Evolutionary conservation across 805 yeast species (phyloP).

Genomic region (Osmozyma mogii): DNA sequence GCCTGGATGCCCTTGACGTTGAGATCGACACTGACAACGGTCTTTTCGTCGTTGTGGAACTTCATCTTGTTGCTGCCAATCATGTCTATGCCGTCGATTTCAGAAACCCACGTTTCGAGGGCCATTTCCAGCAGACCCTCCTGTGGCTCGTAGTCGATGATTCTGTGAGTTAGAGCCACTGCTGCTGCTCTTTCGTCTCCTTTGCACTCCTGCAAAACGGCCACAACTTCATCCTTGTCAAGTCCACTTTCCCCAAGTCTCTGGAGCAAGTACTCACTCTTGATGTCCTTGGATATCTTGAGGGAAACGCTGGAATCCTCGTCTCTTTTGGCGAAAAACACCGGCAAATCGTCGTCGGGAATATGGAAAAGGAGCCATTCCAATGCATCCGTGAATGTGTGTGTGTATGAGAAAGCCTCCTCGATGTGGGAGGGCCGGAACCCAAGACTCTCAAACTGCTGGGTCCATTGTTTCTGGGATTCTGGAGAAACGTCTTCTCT

Average conservation of each 20-base stretch:
- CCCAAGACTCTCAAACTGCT: conserved; percentile 28
- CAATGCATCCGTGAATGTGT: conserved; percentile 42
- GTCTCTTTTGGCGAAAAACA: conserved; percentile 46
- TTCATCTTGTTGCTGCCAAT: conserved; percentile 46
- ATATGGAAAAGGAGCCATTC: conserved; percentile 82
- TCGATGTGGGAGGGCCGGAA: conserved; percentile 61
- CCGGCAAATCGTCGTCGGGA: conserved; percentile 91
- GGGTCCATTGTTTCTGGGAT: conserved; percentile 1
- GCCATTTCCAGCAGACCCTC: conserved; percentile 7
- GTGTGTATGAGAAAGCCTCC: conserved; percentile 62
- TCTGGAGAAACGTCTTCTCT: conserved; percentile 12
- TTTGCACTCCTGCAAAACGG: conserved; percentile 33
- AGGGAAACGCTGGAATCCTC: conserved; percentile 52
- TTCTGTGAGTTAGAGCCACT: conserved; percentile 37
- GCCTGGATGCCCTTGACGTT: conserved; percentile 12
- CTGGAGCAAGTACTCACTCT: conserved; percentile 49
- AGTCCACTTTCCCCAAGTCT: conserved; percentile 62
- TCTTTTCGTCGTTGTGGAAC: conserved; percentile 17
- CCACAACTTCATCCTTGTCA: conserved; percentile 54
- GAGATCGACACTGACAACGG: conserved; percentile 12
- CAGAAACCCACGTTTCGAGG: conserved; percentile 61
- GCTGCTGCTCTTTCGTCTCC: conserved; percentile 45
- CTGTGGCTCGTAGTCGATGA: conserved; percentile 14
- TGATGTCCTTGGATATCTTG: conserved; percentile 46
- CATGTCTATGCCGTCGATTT: conserved; percentile 56